Conservation (phyloP, 2,329 filamentous ascomycete species). For the Phaeosphaeriaceae sp. region DNA sequence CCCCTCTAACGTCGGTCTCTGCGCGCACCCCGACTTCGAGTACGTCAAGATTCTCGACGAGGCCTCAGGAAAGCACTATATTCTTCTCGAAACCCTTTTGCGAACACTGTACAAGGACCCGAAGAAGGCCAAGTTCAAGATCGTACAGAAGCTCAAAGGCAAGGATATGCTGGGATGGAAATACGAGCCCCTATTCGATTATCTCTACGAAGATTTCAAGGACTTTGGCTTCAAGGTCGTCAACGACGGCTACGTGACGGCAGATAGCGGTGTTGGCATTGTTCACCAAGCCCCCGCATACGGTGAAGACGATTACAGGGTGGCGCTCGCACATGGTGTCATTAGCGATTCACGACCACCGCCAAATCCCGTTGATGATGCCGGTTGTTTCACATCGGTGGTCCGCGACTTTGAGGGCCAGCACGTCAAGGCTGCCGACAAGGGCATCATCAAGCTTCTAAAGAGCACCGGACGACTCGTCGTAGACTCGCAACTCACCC, state of each 20-base stretch:
- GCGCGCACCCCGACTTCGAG: slow-evolving; percentile 81
- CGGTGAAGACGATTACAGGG: slow-evolving; percentile 94
- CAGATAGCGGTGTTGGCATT: slow-evolving; percentile 89
- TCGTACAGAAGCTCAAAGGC: slow-evolving; percentile 79
- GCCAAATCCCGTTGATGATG: slow-evolving; percentile 90
- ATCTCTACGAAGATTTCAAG: slow-evolving; percentile 89
- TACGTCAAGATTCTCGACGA: slow-evolving; percentile 88
- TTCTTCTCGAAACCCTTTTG: slow-evolving; percentile 81
- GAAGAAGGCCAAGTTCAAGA: slow-evolving; percentile 92
- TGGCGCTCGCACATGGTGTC: slow-evolving; percentile 76
- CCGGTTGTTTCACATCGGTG: slow-evolving; percentile 77
- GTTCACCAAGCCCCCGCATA: slow-evolving; percentile 94
- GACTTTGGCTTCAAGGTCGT: slow-evolving; percentile 81
- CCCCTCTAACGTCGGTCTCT: slow-evolving; percentile 79
- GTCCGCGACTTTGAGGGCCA: slow-evolving; percentile 82
- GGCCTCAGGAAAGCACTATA: slow-evolving; percentile 80
- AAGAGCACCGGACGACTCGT: slow-evolving; percentile 78
- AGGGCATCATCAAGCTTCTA: slow-evolving; percentile 88
- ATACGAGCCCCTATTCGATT: slow-evolving; percentile 87
- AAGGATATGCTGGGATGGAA: slow-evolving; percentile 86
- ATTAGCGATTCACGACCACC: slow-evolving; percentile 78
- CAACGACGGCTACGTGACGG: slow-evolving; percentile 84
- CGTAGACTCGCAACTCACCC: slow-evolving; percentile 84
- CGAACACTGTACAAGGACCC: slow-evolving; percentile 89
- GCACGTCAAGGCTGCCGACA: slow-evolving; percentile 92